Evolutionary conservation across 1,139 yeast species (phyloP).

Genomic region (Lodderomyces margitis): DNA sequence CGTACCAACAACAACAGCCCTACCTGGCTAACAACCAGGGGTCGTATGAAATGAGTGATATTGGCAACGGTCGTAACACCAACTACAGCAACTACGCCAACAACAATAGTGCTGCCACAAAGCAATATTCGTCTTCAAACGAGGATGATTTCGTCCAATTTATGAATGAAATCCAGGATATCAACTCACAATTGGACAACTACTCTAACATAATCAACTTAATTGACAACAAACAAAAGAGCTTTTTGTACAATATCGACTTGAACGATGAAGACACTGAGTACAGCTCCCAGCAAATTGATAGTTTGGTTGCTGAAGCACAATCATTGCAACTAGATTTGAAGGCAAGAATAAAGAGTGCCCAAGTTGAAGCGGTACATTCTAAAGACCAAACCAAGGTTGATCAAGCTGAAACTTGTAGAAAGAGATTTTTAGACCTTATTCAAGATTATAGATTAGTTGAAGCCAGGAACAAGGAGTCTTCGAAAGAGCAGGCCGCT

Average conservation of each 20-base stretch:
- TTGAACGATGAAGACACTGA: slow-evolving; percentile 76
- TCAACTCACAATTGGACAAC: slow-evolving; percentile 77
- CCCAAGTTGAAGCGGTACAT: slow-evolving; percentile 59
- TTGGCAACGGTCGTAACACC: slow-evolving; percentile 20
- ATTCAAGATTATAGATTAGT: slow-evolving; percentile 85
- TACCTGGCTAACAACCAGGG: slow-evolving; percentile 20
- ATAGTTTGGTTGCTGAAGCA: slow-evolving; percentile 74
- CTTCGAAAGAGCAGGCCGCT: slow-evolving; percentile 83
- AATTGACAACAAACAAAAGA: slow-evolving; percentile 78
- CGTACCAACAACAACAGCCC: slow-evolving; percentile 19
- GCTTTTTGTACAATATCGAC: slow-evolving; percentile 73
- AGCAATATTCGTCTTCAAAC: slow-evolving; percentile 20
- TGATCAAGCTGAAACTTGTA: slow-evolving; percentile 87
- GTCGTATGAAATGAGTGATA: slow-evolving; percentile 30
- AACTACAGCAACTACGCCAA: slow-evolving; percentile 3
- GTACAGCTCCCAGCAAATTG: slow-evolving; percentile 72
- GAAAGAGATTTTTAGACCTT: slow-evolving; percentile 79
- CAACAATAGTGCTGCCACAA: slow-evolving; percentile 4
- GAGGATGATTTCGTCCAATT: slow-evolving; percentile 68
- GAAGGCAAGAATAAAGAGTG: slow-evolving; percentile 71
- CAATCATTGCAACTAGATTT: slow-evolving; percentile 72
- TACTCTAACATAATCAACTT: slow-evolving; percentile 75
- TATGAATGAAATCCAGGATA: slow-evolving; percentile 79
- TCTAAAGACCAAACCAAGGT: slow-evolving; percentile 74
- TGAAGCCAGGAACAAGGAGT: slow-evolving; percentile 84